Conservation (phyloP, 169 alveolate species). For the Cryptosporidium ubiquitum region DNA sequence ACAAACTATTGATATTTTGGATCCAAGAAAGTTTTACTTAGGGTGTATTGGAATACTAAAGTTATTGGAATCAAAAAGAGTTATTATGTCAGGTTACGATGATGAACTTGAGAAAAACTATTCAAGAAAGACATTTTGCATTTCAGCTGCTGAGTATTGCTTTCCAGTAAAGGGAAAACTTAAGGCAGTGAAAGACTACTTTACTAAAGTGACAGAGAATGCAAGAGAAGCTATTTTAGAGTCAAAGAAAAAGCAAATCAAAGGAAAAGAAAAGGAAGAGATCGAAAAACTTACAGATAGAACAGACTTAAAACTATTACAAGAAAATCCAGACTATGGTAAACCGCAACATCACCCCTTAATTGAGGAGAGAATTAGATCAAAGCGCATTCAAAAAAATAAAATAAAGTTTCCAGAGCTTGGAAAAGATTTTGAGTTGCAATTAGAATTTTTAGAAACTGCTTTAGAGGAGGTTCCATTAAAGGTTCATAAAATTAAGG, state of each 20-base stretch:
- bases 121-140: conserved; percentile 58
- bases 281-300: background rate
- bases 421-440: conserved; percentile 20
- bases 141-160: conserved; percentile 72
- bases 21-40: conserved; percentile 66
- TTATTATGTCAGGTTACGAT: conserved; percentile 22
- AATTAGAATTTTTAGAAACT: conserved; percentile 34
- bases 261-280: conserved; percentile 13
- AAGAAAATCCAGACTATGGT: conserved; percentile 23
- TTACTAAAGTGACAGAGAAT: conserved; percentile 16
- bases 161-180: conserved; percentile 51
- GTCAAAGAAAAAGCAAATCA: conserved; percentile 8
- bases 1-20: conserved; percentile 16
- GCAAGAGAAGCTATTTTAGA: conserved; percentile 10
- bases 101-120: conserved; percentile 22
- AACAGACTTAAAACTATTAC: background rate
- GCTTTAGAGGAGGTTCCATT: conserved; percentile 37
- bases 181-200: conserved; percentile 37
- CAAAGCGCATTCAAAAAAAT: conserved; percentile 3
- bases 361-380: conserved; percentile 33
- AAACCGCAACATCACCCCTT: conserved; percentile 53
- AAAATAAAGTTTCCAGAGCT: conserved; percentile 18
- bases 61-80: conserved; percentile 8
- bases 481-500: conserved; percentile 13
- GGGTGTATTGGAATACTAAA: conserved; percentile 35